phyloP scores from a whole-genome alignment of 352 stramenopile genomes.

The Pythium rhizo-oryzae region DNA sequence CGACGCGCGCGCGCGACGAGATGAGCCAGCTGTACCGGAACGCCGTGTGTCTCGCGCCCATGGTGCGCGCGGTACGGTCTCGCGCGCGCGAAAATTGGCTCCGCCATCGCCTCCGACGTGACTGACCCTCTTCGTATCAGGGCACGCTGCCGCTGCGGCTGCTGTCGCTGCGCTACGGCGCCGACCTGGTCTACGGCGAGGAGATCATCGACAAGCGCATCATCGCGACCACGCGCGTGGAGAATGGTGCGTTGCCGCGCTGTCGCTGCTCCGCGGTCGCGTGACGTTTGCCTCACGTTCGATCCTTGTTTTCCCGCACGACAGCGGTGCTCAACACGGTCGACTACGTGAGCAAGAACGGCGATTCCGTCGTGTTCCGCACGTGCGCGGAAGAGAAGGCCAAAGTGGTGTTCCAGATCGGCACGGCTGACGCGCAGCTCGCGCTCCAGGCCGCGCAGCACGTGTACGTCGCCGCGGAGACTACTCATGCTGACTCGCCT shows the following conservation, averaged over 20 bases:
- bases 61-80: conserved; percentile 90
- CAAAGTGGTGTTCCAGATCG: conserved; percentile 91
- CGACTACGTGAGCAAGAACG: conserved; percentile 90
- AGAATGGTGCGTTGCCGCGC: conserved; percentile 53
- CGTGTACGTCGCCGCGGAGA: conserved; percentile 52
- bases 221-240: conserved; percentile 72
- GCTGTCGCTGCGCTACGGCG: conserved; percentile 91
- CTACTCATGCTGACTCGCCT: background rate
- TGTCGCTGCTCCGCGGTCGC: background rate
- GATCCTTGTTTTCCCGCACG: background rate
- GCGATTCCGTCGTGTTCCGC: conserved; percentile 85
- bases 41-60: conserved; percentile 89
- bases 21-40: conserved; percentile 71
- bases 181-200: conserved; percentile 93
- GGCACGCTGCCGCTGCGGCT: conserved; percentile 92
- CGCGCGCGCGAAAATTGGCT: conserved; percentile 3
- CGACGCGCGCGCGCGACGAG: background rate
- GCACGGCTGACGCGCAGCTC: conserved; percentile 74
- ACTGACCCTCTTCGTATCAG: conserved; percentile 28
- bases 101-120: background rate
- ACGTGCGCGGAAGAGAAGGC: conserved; percentile 81
- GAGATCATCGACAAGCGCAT: conserved; percentile 96
- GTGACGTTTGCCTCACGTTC: background rate
- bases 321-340: conserved; percentile 79
- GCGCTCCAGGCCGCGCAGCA: conserved; percentile 76